phyloP scores from a whole-genome alignment of 2,329 filamentous ascomycete genomes.

The Arthrobotrys sinensis region DNA sequence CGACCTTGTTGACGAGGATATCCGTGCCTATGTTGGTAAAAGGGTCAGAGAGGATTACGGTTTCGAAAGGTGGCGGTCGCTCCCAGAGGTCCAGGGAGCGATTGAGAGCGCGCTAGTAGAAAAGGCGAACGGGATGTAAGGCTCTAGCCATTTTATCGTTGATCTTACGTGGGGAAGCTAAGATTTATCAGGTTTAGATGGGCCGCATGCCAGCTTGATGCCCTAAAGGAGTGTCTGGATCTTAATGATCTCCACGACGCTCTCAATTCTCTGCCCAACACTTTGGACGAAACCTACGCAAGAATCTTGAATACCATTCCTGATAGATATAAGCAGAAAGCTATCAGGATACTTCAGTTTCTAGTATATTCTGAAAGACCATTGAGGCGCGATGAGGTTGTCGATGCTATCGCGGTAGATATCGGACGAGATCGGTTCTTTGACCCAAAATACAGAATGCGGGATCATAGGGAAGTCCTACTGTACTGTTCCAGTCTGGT shows the following conservation, averaged over 20 bases:
- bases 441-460: slow-evolving; percentile 61
- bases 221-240: slow-evolving; percentile 62
- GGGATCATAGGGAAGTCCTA: slow-evolving; percentile 54
- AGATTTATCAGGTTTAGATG: slow-evolving; percentile 64
- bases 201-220: slow-evolving; percentile 65
- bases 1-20: slow-evolving; percentile 2
- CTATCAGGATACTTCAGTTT: slow-evolving; percentile 64
- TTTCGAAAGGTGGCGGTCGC: slow-evolving; percentile 63
- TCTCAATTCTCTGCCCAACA: slow-evolving; percentile 60
- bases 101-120: slow-evolving; percentile 13
- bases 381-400: slow-evolving; percentile 44
- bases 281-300: slow-evolving; percentile 63
- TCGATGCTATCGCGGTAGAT: slow-evolving; percentile 18
- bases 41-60: slow-evolving; percentile 60
- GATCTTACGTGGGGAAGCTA: slow-evolving; percentile 13
- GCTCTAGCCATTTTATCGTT: neutral
- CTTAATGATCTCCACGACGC: slow-evolving; percentile 41
- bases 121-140: slow-evolving; percentile 66
- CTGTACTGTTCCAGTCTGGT: slow-evolving; percentile 8
- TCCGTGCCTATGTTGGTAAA: neutral
- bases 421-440: neutral
- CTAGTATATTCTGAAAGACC: slow-evolving; percentile 64
- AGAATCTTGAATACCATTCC: slow-evolving; percentile 64
- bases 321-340: slow-evolving; percentile 54
- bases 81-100: slow-evolving; percentile 59